Evolutionary conservation across 2,329 filamentous ascomycete genomes (phyloP), one percentile per base, ranked within the genome.

Genomic region (Incumbomyces delicatus): DNA sequence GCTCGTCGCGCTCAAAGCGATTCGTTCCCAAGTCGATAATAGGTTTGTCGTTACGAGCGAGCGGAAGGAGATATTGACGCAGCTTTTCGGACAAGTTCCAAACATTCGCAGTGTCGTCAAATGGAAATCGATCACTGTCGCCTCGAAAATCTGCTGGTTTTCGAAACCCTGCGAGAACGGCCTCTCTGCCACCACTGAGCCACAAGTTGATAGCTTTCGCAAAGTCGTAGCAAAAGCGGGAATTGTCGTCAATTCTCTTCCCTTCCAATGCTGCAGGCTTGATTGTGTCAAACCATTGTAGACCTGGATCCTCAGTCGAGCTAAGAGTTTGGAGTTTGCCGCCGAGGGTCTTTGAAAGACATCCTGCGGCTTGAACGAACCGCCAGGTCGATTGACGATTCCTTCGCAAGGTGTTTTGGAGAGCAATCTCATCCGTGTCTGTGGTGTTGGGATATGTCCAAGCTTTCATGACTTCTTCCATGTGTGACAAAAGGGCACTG

Each of bases 181-280:
- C 69, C 7, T 70, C 65, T 12, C 75, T 64, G 8, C 79, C 79
- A 30, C 76, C 77, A 46, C 78, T 75, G 2, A 82, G 62, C 76
- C 78, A 83, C 1, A 81, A 65, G 2, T 80, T 57, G 36, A 82
- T 78, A 1, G 78, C 77, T 58, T 77, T 80, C 20, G 82, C 55
- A 53, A 83, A 82, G 53, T 82, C 78, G 54, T 80, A 81, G n/a
- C 70, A 70, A 57, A 82, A 82, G 37, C 76, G 69, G 16, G 68
- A 63, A 6, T 55, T 53, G 11, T 66, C 57, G 16, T 68, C 57
- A 53, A 71, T 60, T 18, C 49, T 50, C 45, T 46, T 55, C 38
- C 50, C 53, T 57, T 75, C 66, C 17, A 65, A 61, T 39, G 68
- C 61, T 0, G 73, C 70, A 14, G 70, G 69, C 35, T 61, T 62